Percentiles rank a stretch among this genome's conserved stretches.
Evolutionary conservation across 1,139 yeast species (phyloP).

Genomic region (Hyphopichia burtonii): DNA sequence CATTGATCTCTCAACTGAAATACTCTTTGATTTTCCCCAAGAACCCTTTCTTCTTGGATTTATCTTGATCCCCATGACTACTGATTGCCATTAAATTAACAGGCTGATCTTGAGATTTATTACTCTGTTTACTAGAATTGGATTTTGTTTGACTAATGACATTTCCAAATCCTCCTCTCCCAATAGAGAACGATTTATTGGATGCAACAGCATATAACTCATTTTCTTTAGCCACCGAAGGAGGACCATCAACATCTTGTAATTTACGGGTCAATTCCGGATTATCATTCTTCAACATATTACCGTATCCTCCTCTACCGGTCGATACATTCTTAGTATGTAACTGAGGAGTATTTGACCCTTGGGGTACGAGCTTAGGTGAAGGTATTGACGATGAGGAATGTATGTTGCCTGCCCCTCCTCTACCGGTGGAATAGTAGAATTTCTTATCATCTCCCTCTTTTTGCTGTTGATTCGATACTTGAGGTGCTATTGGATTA

Average conservation of each 20-base stretch:
- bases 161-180: slow-evolving; percentile 53
- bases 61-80: slow-evolving; percentile 22
- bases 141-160: slow-evolving; percentile 22
- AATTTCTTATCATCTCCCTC: slow-evolving; percentile 28
- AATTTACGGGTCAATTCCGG: slow-evolving; percentile 60
- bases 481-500: slow-evolving; percentile 4
- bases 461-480: slow-evolving; percentile 1
- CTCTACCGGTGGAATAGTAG: slow-evolving; percentile 69
- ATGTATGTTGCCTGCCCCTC: slow-evolving; percentile 76
- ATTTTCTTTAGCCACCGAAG: slow-evolving; percentile 15
- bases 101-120: slow-evolving; percentile 6
- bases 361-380: slow-evolving; percentile 57
- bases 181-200: slow-evolving; percentile 40
- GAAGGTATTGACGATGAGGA: slow-evolving; percentile 45
- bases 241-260: slow-evolving; percentile 61
- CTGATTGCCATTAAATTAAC: slow-evolving; percentile 24
- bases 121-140: slow-evolving; percentile 11
- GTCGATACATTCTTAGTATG: slow-evolving; percentile 61
- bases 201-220: slow-evolving; percentile 40
- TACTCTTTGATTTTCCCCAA: slow-evolving; percentile 31
- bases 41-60: slow-evolving; percentile 23
- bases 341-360: slow-evolving; percentile 63
- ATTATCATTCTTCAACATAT: slow-evolving; percentile 66
- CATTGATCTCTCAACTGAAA: slow-evolving; percentile 13
- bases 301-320: slow-evolving; percentile 83